Base-by-base conservation (phyloP, 2,329 filamentous ascomycete genomes). In the Blastomyces emzantsi region DNA sequence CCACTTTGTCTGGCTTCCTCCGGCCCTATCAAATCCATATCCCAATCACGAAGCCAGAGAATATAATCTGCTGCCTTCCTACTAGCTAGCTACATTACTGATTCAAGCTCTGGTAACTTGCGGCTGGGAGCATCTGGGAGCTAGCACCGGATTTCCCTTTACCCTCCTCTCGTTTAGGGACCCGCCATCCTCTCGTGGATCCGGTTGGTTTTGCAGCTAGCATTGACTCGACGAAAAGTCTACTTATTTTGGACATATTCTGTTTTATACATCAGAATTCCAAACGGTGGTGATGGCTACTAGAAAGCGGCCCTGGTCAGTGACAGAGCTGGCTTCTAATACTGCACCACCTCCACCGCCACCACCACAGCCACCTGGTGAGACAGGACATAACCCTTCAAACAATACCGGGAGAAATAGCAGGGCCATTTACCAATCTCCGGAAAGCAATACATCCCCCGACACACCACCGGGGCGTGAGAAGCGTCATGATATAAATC, bases 291-390 rank as follows among this genome's bases (percentile, higher is more conserved):
- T 65, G 62, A 65, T 62, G n/a, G 39, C 64, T 22, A 45, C 64
- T 30, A 54, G 52, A 36, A 64, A 66, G 56, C 64, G 62, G 33
- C 43, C 64, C 30, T 64, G 64, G 62, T 64, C 64, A 1, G 60
- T 55, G 19, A 39, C 59, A 8, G 64, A 66, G 56, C 62, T 62
- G 11, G 39, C 62, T 19, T 64, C 60, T 3, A 30, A 30, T 9
- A 65, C 52, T 43, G 43, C 13, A 43, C 41, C 41, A 43, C 41
- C 13, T 43, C 41, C 41, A 17, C 39, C 39, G 15, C 39, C 39
- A 41, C 41, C 41, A 15, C 39, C 39, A n/a, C n/a, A n/a, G n/a
- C n/a, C n/a, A 17, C 41, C 41, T 17, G 41, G 41, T 15, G 52
- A 62, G 39, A 36, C 22, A 7, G 39, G 33, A 9, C 51, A 57